phyloP scores from a whole-genome alignment of 352 stramenopile genomes.

The Albugo candida region DNA sequence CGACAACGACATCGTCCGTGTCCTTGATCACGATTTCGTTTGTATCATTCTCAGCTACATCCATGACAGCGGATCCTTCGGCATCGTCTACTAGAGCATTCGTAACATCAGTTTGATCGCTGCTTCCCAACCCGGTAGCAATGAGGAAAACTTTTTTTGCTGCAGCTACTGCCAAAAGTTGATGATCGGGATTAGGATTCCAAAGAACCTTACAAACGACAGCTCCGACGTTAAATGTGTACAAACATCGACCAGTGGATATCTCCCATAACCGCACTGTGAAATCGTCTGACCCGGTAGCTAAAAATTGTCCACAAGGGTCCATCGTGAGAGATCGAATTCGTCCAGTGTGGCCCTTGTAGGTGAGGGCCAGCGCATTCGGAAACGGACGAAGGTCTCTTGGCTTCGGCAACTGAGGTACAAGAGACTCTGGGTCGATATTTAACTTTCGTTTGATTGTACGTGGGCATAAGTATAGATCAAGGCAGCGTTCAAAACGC shows the following conservation, averaged over 20 bases:
- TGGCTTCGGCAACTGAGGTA: slow-evolving; percentile 92
- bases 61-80: slow-evolving; percentile 36
- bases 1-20: slow-evolving; percentile 55
- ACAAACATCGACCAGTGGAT: slow-evolving; percentile 82
- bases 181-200: slow-evolving; percentile 93
- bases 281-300: slow-evolving; percentile 89
- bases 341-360: slow-evolving; percentile 74
- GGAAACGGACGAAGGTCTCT: slow-evolving; percentile 96
- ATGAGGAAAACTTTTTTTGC: slow-evolving; percentile 85
- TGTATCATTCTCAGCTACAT: slow-evolving; percentile 22
- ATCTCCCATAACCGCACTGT: slow-evolving; percentile 95
- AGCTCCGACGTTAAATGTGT: slow-evolving; percentile 81
- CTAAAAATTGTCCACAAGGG: slow-evolving; percentile 94
- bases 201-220: slow-evolving; percentile 88
- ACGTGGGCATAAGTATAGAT: slow-evolving; percentile 97
- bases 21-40: slow-evolving; percentile 27
- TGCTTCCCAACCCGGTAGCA: slow-evolving; percentile 85
- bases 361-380: slow-evolving; percentile 82
- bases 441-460: slow-evolving; percentile 88
- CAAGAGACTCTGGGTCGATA: slow-evolving; percentile 93
- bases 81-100: slow-evolving; percentile 85
- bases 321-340: slow-evolving; percentile 88
- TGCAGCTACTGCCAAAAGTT: slow-evolving; percentile 86
- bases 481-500: slow-evolving; percentile 98
- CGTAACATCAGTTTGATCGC: slow-evolving; percentile 86